Conservation (phyloP, 805 yeast genomes). For the Kluyveromyces lactis region DNA sequence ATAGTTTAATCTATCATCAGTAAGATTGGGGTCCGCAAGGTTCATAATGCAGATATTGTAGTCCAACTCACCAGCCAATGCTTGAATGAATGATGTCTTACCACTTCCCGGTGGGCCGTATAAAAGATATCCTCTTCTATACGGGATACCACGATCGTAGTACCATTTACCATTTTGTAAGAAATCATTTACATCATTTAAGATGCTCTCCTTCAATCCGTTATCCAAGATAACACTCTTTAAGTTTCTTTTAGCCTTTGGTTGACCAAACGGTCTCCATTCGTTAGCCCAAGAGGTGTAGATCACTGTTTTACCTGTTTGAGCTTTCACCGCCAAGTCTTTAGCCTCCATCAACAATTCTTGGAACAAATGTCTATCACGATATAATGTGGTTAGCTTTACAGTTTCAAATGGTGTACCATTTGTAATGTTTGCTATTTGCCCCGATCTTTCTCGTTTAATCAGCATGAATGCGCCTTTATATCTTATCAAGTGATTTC, state of each 20-base stretch:
- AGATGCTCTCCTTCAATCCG: conserved; percentile 57
- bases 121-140: conserved; percentile 84
- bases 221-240: conserved; percentile 81
- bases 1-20: conserved; percentile 91
- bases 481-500: conserved; percentile 80
- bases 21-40: conserved; percentile 79
- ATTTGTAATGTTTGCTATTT: conserved; percentile 76
- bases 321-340: conserved; percentile 64
- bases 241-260: conserved; percentile 74
- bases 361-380: conserved; percentile 64
- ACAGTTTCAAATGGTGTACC: conserved; percentile 96
- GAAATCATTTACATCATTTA: conserved; percentile 73
- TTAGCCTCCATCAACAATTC: conserved; percentile 80
- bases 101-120: conserved; percentile 99
- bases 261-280: conserved; percentile 97
- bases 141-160: conserved; percentile 93
- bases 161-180: conserved; percentile 82
- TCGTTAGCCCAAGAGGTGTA: conserved; percentile 97
- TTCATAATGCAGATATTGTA: conserved; percentile 92
- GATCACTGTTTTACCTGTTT: conserved; percentile 90
- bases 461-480: conserved; percentile 83
- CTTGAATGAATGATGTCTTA: conserved; percentile 91
- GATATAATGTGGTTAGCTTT: conserved; percentile 80
- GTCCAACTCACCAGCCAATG: conserved; percentile 92
- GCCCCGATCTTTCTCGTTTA: conserved; percentile 83